phyloP scores from a whole-genome alignment of 2,329 filamentous ascomycete species.

The Cladosporium halotolerans region DNA sequence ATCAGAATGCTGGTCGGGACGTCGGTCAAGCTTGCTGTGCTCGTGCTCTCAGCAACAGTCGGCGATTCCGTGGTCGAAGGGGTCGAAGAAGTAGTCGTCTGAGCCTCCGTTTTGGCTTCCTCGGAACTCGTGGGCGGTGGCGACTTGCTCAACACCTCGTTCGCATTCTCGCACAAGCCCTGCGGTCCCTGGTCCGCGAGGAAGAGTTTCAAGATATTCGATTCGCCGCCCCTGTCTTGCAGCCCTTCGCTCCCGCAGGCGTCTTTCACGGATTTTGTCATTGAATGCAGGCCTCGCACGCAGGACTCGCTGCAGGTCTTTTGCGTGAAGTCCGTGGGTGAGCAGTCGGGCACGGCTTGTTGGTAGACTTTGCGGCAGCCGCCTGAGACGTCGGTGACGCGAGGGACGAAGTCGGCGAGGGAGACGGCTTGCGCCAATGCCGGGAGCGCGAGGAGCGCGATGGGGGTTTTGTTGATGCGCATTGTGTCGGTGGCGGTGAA shows the following conservation, averaged over 20 bases:
- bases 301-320: constrained; percentile 32
- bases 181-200: constrained; percentile 34
- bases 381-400: constrained; percentile 34
- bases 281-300: constrained; percentile 34
- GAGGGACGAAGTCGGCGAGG: constrained; percentile 41
- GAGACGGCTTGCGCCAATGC: constrained; percentile 31
- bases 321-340: constrained; percentile 33
- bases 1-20: constrained; percentile 14
- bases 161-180: constrained; percentile 34
- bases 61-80: constrained; percentile 11
- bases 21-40: constrained; percentile 16
- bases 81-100: constrained; percentile 5
- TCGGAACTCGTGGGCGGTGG: constrained; percentile 11
- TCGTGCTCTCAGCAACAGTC: constrained; percentile 10
- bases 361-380: constrained; percentile 38
- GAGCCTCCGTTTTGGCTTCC: neutral
- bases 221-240: constrained; percentile 21
- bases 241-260: constrained; percentile 30
- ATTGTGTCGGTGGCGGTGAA: constrained; percentile 5
- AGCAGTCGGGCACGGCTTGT: constrained; percentile 35
- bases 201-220: constrained; percentile 37
- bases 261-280: constrained; percentile 29
- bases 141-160: constrained; percentile 13
- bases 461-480: constrained; percentile 11
- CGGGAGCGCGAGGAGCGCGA: constrained; percentile 23